Conservation (phyloP, 1,139 yeast genomes). For the Suhomyces wounanorum region DNA sequence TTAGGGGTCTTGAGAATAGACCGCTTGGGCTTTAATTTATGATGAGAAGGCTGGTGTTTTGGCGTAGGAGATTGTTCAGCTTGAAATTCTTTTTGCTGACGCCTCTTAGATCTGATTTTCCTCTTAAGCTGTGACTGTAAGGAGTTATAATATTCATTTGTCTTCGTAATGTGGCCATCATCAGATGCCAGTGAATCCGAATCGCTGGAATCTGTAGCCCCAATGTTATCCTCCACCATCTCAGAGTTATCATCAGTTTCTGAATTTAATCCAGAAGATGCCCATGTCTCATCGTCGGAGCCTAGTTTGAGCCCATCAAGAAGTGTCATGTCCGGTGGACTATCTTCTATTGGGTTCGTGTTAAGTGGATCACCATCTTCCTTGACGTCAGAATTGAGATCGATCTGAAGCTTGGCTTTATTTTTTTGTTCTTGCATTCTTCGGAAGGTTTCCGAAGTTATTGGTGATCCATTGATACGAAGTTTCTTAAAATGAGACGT, state of each 20-base stretch:
- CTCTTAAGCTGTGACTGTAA: constrained; percentile 21
- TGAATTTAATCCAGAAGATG: constrained; percentile 29
- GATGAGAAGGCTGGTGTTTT: constrained; percentile 48
- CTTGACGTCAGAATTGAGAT: not conserved
- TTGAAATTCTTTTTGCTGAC: constrained; percentile 10
- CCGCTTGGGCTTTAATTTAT: constrained; percentile 42
- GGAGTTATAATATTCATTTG: constrained; percentile 30
- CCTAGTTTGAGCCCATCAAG: constrained; percentile 15
- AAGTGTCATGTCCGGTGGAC: constrained; percentile 1
- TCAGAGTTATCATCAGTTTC: constrained; percentile 25
- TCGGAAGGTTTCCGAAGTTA: constrained; percentile 31
- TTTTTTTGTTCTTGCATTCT: constrained; percentile 10
- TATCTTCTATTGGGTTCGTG: not conserved
- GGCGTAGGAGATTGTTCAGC: constrained; percentile 40
- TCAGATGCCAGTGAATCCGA: constrained; percentile 26
- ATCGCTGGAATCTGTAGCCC: constrained; percentile 31
- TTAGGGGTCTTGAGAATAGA: constrained; percentile 37
- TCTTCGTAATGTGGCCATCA: constrained; percentile 20
- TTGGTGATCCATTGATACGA: constrained; percentile 45
- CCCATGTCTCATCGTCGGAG: constrained; percentile 23
- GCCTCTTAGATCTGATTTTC: constrained; percentile 15
- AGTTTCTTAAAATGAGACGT: constrained; percentile 47
- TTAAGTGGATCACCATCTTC: not conserved
- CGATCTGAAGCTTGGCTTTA: not conserved
- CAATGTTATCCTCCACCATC: constrained; percentile 9